Percentiles rank a stretch among this genome's conserved stretches.
Conservation (phyloP, 2,329 filamentous ascomycete genomes). For the Tothia fuscella region DNA sequence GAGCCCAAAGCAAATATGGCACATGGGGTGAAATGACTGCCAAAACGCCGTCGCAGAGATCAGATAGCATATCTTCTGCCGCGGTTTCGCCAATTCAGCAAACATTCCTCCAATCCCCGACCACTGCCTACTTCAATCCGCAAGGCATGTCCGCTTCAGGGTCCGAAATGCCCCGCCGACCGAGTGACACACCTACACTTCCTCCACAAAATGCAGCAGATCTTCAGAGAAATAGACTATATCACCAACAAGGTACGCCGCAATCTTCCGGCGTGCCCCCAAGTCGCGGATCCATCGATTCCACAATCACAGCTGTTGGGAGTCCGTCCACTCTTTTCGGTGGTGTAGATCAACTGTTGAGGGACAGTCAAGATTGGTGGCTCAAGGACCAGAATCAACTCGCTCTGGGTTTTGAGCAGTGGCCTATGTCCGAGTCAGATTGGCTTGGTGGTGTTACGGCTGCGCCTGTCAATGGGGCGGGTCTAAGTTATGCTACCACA, state of each 20-base stretch:
- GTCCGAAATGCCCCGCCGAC: background rate
- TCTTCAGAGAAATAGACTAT: slow-evolving; percentile 16
- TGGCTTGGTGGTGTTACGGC: slow-evolving; percentile 1
- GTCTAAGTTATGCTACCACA: slow-evolving; percentile 5
- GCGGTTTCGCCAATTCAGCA: background rate
- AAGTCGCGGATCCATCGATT: slow-evolving; percentile 16
- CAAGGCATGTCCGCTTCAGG: slow-evolving; percentile 9
- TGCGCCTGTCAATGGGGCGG: slow-evolving; percentile 13
- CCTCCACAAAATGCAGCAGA: slow-evolving; percentile 19
- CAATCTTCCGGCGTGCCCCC: slow-evolving; percentile 6
- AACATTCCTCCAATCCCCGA: background rate
- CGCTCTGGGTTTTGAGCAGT: slow-evolving; percentile 51
- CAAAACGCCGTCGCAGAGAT: slow-evolving; percentile 14
- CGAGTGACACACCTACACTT: slow-evolving; percentile 12
- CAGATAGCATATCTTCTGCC: slow-evolving; percentile 9
- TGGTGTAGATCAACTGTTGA: slow-evolving; percentile 46
- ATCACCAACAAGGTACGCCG: background rate
- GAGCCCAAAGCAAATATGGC: slow-evolving; percentile 71
- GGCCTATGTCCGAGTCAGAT: slow-evolving; percentile 23
- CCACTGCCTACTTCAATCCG: background rate
- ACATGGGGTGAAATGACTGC: slow-evolving; percentile 32
- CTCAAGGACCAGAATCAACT: slow-evolving; percentile 50
- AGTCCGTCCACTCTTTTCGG: slow-evolving; percentile 45
- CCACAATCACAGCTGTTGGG: slow-evolving; percentile 18
- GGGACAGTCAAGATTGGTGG: slow-evolving; percentile 52